Evolutionary conservation across 2,329 filamentous ascomycete species (phyloP).

Genomic region (Hortaea werneckii): DNA sequence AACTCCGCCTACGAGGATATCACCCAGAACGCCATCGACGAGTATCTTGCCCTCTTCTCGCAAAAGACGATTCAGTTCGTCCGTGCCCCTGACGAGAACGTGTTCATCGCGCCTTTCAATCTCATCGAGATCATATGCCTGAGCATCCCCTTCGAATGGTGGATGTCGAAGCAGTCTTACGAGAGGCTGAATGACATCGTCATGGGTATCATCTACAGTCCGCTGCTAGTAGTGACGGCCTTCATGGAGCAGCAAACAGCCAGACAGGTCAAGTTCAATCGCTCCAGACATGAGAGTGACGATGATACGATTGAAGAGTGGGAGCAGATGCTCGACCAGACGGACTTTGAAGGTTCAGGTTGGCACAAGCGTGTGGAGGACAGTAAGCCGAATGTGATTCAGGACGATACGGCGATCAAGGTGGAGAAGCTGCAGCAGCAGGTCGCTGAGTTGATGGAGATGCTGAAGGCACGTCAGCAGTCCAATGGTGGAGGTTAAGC

Average conservation of each 20-base stretch:
- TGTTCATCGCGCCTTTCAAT: conserved; percentile 94
- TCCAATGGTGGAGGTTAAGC: too few relatives aligned
- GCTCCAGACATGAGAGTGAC: conserved; percentile 72
- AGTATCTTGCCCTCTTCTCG: conserved; percentile 86
- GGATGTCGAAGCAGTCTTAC: conserved; percentile 66
- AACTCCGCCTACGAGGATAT: conserved; percentile 95
- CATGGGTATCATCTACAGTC: conserved; percentile 78
- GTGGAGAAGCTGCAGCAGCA: conserved; percentile 35
- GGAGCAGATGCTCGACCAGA: conserved; percentile 65
- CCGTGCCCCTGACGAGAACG: conserved; percentile 92
- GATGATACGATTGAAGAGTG: conserved; percentile 86
- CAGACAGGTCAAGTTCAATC: conserved; percentile 46
- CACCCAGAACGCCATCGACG: conserved; percentile 83
- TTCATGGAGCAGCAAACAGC: conserved; percentile 40
- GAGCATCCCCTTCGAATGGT: conserved; percentile 84
- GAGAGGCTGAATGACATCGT: conserved; percentile 77
- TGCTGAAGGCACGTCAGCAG: too few relatives aligned
- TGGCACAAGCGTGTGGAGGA: conserved; percentile 72
- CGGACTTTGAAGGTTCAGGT: conserved; percentile 73
- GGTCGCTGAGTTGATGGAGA: conserved; percentile 35
- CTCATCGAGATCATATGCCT: conserved; percentile 77
- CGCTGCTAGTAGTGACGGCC: conserved; percentile 69
- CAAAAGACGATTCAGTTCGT: conserved; percentile 97
- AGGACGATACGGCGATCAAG: conserved; percentile 66
- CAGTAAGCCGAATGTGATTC: conserved; percentile 72